Conservation (phyloP, 345 rosid species). For the Barbarea vulgaris region DNA sequence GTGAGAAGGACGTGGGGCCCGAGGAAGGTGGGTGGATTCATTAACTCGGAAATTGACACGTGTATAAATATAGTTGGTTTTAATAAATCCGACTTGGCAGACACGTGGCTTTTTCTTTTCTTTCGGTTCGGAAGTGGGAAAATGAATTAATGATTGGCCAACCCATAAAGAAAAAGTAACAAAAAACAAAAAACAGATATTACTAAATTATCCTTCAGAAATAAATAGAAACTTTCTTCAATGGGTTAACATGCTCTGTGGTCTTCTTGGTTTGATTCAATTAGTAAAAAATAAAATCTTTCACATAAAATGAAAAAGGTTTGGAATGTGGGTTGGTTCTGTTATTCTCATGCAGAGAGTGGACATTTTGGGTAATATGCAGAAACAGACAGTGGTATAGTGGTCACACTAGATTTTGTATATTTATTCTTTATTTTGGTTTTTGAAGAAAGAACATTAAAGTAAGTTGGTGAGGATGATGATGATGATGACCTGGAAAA, state of each 20-base stretch:
- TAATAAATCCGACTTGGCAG: constrained; percentile 12
- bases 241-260: constrained; percentile 12
- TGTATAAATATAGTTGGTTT: not conserved
- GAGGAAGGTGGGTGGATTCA: constrained; percentile 38
- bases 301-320: constrained; percentile 4
- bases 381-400: constrained; percentile 29
- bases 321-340: constrained; percentile 26
- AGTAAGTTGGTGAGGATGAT: constrained; percentile 32
- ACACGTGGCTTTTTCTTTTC: not conserved
- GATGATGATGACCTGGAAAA: constrained; percentile 26
- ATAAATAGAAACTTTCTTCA: constrained; percentile 22
- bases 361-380: constrained; percentile 20
- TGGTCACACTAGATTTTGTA: constrained; percentile 29
- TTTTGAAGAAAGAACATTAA: constrained; percentile 26
- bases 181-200: not conserved
- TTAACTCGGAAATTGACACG: constrained; percentile 26
- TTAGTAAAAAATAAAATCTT: constrained; percentile 9
- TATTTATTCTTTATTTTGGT: not conserved
- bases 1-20: constrained; percentile 33
- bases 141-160: constrained; percentile 37
- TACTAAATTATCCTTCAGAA: not conserved
- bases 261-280: not conserved
- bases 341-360: constrained; percentile 13
- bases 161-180: constrained; percentile 28
- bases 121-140: not conserved